Percentiles rank a stretch among this genome's conserved stretches.
These are phyloP conservation scores for Lupinus albus DNA, from an alignment of 306 rosid genomes.

Conservation along the genomic window DNA sequence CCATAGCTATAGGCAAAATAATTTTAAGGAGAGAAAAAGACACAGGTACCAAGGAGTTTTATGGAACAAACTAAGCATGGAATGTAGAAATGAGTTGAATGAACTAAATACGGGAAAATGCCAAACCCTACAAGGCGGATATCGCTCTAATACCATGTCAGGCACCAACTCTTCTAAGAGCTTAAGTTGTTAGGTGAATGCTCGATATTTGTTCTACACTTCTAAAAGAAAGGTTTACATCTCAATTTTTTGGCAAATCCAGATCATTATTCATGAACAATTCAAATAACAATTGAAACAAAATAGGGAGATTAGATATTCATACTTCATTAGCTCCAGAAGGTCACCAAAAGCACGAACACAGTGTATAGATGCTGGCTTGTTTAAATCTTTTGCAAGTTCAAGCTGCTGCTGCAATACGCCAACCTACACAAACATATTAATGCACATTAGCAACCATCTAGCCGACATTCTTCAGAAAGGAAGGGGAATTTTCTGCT, in stretches of 20 bases:
- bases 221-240: not conserved
- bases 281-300: conserved; percentile 16
- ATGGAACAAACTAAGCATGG: not conserved
- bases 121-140: not conserved
- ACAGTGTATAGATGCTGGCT: conserved; percentile 86
- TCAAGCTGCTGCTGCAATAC: conserved; percentile 81
- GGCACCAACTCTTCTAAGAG: not conserved
- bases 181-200: not conserved
- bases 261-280: conserved; percentile 10
- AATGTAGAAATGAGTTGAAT: not conserved
- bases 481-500: conserved; percentile 6
- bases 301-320: conserved; percentile 27
- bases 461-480: conserved; percentile 25
- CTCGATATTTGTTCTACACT: not conserved
- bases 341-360: conserved; percentile 90
- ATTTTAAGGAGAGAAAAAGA: not conserved
- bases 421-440: not conserved
- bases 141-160: not conserved
- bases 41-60: not conserved
- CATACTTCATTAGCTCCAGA: conserved; percentile 81
- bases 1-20: not conserved
- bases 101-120: not conserved
- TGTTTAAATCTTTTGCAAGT: conserved; percentile 72
- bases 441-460: conserved; percentile 28
- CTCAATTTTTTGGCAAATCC: not conserved